Base-by-base conservation (phyloP, 805 yeast genomes). In the Candida ulmi region DNA sequence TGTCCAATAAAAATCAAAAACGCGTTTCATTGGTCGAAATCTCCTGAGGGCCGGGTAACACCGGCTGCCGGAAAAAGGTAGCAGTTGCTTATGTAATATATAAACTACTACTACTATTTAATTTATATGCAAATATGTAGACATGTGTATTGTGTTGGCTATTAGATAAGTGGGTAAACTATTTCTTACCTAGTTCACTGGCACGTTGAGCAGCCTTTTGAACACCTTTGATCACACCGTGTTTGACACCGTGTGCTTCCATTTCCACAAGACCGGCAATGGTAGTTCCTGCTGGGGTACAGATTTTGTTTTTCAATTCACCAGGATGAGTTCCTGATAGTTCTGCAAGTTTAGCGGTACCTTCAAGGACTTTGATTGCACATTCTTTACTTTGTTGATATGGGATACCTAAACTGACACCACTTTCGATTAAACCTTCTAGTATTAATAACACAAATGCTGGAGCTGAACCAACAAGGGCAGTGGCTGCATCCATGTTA, bases 281-380 rank as follows among this genome's bases (percentile, higher is more conserved):
- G 4, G 99, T 93, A 37, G 97, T 90, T 26, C 99, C 99, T 24
- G 93, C 99, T 18, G 99, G 99, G 0, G 99, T 93, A 58, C 96
- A 88, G 8, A 93, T 93, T 52, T 80, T 82, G 58, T 84, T 80
- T 58, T 86, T 86, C 59, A 93, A 72, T 11, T 76, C 87, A 16
- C 93, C 91, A 11, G 99, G 99, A 56, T 91, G 96, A 33, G 72
- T 77, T 3, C 87, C 88, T 11, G 88, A 80, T 48, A 78, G 76
- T 46, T 81, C 74, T 1, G 83, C 90, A 96, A 93, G 85, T 63
- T 79, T 80, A 13, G 93, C 91, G 12, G 97, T 85, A 18, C 99
- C 99, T 60, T 83, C 90, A 78, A 88, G 72, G 16, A 91, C 96
- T 63, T 88, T 91, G 23, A 95, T 85, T 11, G 98, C 97, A 51